Base-by-base conservation (phyloP, 768 basidiomycete genomes). In the Phaeotremella fagi region DNA sequence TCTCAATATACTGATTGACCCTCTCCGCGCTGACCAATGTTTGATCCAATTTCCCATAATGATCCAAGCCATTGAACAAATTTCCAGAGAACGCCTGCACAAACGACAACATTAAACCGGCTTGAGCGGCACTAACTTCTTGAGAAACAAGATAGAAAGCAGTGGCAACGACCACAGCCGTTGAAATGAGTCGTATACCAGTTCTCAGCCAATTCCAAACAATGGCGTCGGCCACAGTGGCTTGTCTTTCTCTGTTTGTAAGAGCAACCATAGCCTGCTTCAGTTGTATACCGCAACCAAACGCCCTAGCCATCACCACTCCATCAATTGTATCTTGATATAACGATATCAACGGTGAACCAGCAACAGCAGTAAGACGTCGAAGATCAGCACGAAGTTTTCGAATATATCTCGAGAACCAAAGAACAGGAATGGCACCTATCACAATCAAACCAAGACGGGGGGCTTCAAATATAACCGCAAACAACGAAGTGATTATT, bases 21-120 rank as follows among this genome's bases (percentile, higher is more conserved):
- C 74, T 51, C 43, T 75, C 72, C 1, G 68, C 74, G 14, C 63
- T 61, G 20, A 75, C 71, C 59, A 75, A 72, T 1, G 67, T 66
- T 29, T 64, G 60, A 23, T 75, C 72, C 4, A 73, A 48, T 9
- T 61, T 50, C 5, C 62, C 55, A 36, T 66, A 63, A 7, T 52
- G 47, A 25, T 72, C 66, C 18, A 72, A 48, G 45, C 64, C 48
- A 16, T 45, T 44, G 38, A 64, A 65, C 0, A 72, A 25, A 7
- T 62, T 66, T 64, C 33, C 29, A 3, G 67, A 71, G 7, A 64
- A 54, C 18, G 36, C 36, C 22, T 68, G 23, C 1, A 66, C 71
- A 47, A 70, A 74, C 3, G 60, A 50, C 1, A 75, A 52, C 4
- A 69, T 57, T 56, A 75, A 67, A 20, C 72, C 74, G 0, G 69